Base-by-base conservation (phyloP, 306 rosid species). In the Glycyrrhiza uralensis region DNA sequence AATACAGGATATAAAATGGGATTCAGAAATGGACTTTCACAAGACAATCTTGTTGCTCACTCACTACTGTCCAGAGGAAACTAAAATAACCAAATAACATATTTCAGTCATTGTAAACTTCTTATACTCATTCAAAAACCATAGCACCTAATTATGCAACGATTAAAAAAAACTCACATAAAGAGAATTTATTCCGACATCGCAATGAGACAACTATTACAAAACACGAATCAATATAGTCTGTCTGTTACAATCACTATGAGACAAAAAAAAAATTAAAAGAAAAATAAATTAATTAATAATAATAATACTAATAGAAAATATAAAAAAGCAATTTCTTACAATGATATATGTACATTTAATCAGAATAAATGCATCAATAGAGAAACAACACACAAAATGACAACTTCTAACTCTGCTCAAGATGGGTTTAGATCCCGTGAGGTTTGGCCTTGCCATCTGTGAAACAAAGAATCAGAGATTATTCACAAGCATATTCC, bases 361-460 rank as follows among this genome's bases (percentile, higher is more conserved):
- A 87, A 86, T 83, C 57, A 36, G 66, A 77, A 85, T 23, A 75
- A 86, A 78, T 75, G 76, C 79, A 30, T 36, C 76, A 78, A 80
- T 22, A 74, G 22, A 33, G 77, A 84, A 77, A 77, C 86, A 50
- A 66, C 58, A 75, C 72, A 58, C 79, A 82, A 79, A 70, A 68
- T 71, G 72, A 65, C 54, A 64, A 11, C 44, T 69, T 36, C 71
- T 10, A 56, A 78, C 80, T 85, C 80, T 72, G 10, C 73, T 80
- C 80, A 94, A 62, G 95, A 69, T 66, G 85, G 87, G 76, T 80
- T 87, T 67, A 89, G 83, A 91, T 95, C 93, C 52, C 88, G 38
- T 13, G 96, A 88, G 68, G 79, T 87, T 86, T 87, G 97, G 55
- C 99, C 97, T 78, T 91, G 99, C 99, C 99, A 95, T 91, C 99